Evolutionary conservation across 441 rosid genomes (phyloP).

Genomic region (Rhodomyrtus psidioides): DNA sequence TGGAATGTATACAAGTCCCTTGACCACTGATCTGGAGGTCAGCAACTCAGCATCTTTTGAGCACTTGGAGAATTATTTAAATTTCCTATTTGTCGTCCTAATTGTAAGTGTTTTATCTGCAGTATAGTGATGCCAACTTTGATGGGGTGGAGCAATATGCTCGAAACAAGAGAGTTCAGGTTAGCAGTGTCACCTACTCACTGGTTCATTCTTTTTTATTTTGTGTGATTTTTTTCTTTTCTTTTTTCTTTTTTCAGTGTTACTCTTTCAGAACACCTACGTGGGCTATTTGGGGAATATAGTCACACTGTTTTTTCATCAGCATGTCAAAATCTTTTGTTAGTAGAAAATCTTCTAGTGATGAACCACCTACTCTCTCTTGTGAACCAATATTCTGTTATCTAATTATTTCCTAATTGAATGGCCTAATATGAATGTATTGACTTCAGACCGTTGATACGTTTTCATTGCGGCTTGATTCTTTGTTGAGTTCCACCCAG

Average conservation of each 20-base stretch:
- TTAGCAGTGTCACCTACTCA: constrained; percentile 6
- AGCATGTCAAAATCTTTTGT: neutral
- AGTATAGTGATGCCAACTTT: constrained; percentile 49
- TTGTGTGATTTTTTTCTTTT: neutral
- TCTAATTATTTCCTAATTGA: neutral
- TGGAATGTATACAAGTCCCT: constrained; percentile 80
- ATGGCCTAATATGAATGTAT: neutral
- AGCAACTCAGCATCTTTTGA: neutral
- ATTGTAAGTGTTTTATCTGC: constrained; percentile 7
- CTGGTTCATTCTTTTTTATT: neutral
- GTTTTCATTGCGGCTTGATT: neutral
- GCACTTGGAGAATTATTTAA: neutral
- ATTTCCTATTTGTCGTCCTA: neutral
- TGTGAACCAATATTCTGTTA: neutral
- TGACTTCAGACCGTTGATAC: neutral
- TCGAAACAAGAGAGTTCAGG: constrained; percentile 86
- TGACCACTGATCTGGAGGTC: constrained; percentile 80
- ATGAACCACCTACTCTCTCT: neutral
- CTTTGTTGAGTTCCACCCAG: neutral
- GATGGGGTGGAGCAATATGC: constrained; percentile 61
- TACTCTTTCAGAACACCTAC: neutral
- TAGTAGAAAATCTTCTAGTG: neutral
- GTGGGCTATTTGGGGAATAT: neutral
- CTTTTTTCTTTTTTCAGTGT: neutral
- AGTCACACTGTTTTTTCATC: neutral